phyloP scores from a whole-genome alignment of 2,329 filamentous ascomycete species.

The Fusarium metavorans region DNA sequence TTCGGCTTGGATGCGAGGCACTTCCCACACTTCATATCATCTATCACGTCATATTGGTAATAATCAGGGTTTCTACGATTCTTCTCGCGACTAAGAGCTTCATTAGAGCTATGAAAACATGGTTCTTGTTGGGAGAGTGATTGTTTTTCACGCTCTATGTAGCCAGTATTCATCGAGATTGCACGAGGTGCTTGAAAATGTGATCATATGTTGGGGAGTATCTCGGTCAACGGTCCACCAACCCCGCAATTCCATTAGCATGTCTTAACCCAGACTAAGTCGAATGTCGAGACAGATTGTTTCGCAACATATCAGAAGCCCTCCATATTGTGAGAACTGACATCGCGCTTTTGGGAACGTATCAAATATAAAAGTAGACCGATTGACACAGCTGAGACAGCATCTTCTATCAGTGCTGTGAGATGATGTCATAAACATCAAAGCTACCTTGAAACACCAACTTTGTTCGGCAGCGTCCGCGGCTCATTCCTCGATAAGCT shows the following conservation, averaged over 20 bases:
- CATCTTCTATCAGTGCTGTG: background rate
- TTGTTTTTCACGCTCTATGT: background rate
- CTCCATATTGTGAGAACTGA: background rate
- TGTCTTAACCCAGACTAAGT: background rate
- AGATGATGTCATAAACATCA: background rate
- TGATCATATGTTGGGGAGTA: too few relatives aligned
- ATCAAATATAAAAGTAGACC: background rate
- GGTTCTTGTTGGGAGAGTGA: background rate
- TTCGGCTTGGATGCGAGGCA: background rate
- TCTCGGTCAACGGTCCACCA: background rate
- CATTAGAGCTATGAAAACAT: background rate
- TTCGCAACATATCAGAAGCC: background rate
- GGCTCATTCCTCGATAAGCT: background rate
- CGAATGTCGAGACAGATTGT: background rate
- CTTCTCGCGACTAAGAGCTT: background rate
- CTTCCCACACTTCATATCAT: background rate
- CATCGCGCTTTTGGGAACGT: background rate
- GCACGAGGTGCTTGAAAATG: background rate
- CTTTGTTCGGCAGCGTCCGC: background rate
- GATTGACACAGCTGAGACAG: background rate
- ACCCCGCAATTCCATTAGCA: background rate
- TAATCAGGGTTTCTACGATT: background rate
- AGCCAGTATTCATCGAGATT: background rate
- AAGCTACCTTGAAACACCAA: background rate
- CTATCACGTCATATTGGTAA: background rate